Percentiles rank a stretch among this genome's conserved stretches.
These are phyloP conservation scores for Furcasterigmium furcatum DNA, from an alignment of 2,329 filamentous ascomycete genomes.

Conservation along the genomic window DNA sequence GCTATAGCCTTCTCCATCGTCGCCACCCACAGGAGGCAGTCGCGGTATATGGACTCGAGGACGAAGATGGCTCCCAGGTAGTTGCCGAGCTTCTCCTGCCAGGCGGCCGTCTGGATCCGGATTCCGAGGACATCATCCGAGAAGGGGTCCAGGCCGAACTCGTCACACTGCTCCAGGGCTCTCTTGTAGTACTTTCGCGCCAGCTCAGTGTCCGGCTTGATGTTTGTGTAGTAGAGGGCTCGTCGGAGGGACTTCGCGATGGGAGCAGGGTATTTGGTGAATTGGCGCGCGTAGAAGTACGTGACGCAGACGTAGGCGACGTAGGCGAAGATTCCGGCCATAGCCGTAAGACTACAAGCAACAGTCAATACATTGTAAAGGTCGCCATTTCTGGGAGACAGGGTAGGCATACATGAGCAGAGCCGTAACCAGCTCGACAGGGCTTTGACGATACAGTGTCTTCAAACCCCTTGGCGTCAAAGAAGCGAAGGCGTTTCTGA, in stretches of 20 bases:
- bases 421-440: constrained; percentile 38
- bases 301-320: constrained; percentile 44
- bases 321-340: constrained; percentile 30
- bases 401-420: constrained; percentile 31
- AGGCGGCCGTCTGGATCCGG: constrained; percentile 74
- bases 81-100: constrained; percentile 75
- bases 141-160: constrained; percentile 79
- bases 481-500: constrained; percentile 30
- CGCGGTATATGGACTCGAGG: constrained; percentile 69
- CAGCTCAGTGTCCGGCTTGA: constrained; percentile 67
- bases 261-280: constrained; percentile 61
- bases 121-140: constrained; percentile 90
- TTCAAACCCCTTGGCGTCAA: constrained; percentile 33
- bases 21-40: constrained; percentile 62
- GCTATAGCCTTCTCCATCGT: constrained; percentile 46
- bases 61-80: constrained; percentile 71
- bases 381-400: neutral
- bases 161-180: constrained; percentile 70
- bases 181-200: constrained; percentile 82
- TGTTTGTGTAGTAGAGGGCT: constrained; percentile 84
- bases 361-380: constrained; percentile 13
- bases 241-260: constrained; percentile 76
- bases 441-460: constrained; percentile 35
- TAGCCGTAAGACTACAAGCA: constrained; percentile 27
- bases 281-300: constrained; percentile 53